A percentile compares a stretch with the other conserved stretches of the same genome.
Evolutionary conservation across 306 rosid genomes (phyloP).

Genomic region (Crataegus laevigata): DNA sequence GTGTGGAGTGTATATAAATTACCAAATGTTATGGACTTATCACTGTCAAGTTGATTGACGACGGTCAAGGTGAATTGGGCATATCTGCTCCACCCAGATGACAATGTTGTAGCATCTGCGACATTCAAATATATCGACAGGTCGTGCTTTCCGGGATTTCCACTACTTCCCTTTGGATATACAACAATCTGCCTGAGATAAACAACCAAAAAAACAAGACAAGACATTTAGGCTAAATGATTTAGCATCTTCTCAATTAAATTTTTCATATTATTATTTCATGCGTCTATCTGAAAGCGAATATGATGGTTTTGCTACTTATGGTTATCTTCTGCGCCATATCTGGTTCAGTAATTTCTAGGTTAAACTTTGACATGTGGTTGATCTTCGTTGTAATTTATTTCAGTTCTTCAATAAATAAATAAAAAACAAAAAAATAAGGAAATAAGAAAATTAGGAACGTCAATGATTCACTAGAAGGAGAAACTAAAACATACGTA

Average conservation of each 20-base stretch:
- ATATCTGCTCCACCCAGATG: conserved; percentile 11
- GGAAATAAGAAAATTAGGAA: neutral
- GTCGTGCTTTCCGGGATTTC: neutral
- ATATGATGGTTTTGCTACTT: too few relatives aligned
- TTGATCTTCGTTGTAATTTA: too few relatives aligned
- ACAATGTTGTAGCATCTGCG: neutral
- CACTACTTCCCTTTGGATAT: conserved; percentile 10
- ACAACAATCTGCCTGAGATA: neutral
- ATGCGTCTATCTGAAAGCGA: too few relatives aligned
- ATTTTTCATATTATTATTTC: too few relatives aligned
- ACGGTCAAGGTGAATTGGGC: conserved; percentile 11
- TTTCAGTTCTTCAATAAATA: too few relatives aligned
- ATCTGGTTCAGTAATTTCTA: too few relatives aligned
- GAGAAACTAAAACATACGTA: neutral
- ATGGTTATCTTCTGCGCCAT: too few relatives aligned
- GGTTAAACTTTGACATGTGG: too few relatives aligned
- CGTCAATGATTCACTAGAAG: neutral
- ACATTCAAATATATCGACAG: conserved; percentile 11
- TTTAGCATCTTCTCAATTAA: too few relatives aligned
- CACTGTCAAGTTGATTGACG: conserved; percentile 1
- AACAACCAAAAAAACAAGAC: neutral
- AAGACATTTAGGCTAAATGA: too few relatives aligned
- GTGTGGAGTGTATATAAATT: neutral
- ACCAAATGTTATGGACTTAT: conserved; percentile 9
- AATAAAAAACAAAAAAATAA: too few relatives aligned